Evolutionary conservation across 2,329 filamentous ascomycete species (phyloP).

Genomic region (Pseudocercospora cruenta): DNA sequence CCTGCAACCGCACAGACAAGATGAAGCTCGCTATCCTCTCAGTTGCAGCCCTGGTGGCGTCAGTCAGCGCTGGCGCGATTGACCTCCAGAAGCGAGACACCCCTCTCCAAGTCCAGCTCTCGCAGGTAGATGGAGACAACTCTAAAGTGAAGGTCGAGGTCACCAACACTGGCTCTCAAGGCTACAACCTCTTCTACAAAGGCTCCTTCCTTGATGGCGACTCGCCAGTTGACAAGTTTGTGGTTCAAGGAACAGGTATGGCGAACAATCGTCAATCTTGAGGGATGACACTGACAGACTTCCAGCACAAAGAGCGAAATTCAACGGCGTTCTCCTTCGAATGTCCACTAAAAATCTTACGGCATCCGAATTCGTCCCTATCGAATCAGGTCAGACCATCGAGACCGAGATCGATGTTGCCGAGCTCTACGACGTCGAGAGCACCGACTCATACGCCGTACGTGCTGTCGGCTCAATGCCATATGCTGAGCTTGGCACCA

Average conservation of each 20-base stretch:
- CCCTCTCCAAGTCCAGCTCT: slow-evolving; percentile 29
- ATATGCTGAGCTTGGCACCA: slow-evolving; percentile 57
- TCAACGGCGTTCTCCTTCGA: slow-evolving; percentile 59
- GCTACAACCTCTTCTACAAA: slow-evolving; percentile 34
- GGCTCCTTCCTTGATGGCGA: slow-evolving; percentile 33
- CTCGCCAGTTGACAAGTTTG: slow-evolving; percentile 33
- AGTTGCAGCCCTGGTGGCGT: background rate
- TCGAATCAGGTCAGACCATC: slow-evolving; percentile 54
- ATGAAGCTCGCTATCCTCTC: slow-evolving; percentile 2
- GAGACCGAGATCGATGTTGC: slow-evolving; percentile 60
- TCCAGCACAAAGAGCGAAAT: slow-evolving; percentile 35
- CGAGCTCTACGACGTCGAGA: slow-evolving; percentile 57
- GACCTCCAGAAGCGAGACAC: slow-evolving; percentile 9
- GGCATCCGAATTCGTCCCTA: slow-evolving; percentile 55
- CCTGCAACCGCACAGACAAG: background rate
- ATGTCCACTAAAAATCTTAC: slow-evolving; percentile 51
- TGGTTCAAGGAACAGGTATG: slow-evolving; percentile 28
- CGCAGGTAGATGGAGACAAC: slow-evolving; percentile 22
- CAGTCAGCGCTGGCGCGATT: background rate
- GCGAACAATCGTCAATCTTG: background rate
- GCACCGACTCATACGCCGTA: slow-evolving; percentile 60
- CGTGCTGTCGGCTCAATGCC: slow-evolving; percentile 61
- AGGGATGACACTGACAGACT: slow-evolving; percentile 8
- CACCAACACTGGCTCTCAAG: slow-evolving; percentile 30
- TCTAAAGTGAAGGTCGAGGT: slow-evolving; percentile 32